phyloP scores from a whole-genome alignment of 176 grass and related monocot genomes.

The Zea mays region Zm-B73-REFERENCE-NAM-5.0 NC_050101.1:97416001-97416500 shows the following conservation, averaged over 20 bases:
- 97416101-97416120: not conserved
- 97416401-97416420: not conserved
- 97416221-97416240: not conserved
- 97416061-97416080: not conserved
- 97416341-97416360: too few relatives aligned
- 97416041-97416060: not conserved
- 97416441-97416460: not conserved
- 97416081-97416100: not conserved
- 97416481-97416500: too few relatives aligned
- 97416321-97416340: too few relatives aligned
- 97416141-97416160: constrained; percentile 2
- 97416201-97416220: not conserved
- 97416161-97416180: not conserved
- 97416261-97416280: too few relatives aligned
- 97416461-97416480: not conserved
- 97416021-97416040: constrained; percentile 6
- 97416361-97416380: too few relatives aligned
- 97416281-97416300: too few relatives aligned
- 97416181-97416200: not conserved
- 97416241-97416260: too few relatives aligned
- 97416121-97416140: not conserved
- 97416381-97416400: not conserved
- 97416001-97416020: not conserved
- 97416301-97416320: too few relatives aligned
- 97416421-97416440: not conserved